These are phyloP conservation scores for Diaporthe helianthi DNA, from an alignment of 2,329 filamentous ascomycete genomes.

Conservation along the genomic window DNA sequence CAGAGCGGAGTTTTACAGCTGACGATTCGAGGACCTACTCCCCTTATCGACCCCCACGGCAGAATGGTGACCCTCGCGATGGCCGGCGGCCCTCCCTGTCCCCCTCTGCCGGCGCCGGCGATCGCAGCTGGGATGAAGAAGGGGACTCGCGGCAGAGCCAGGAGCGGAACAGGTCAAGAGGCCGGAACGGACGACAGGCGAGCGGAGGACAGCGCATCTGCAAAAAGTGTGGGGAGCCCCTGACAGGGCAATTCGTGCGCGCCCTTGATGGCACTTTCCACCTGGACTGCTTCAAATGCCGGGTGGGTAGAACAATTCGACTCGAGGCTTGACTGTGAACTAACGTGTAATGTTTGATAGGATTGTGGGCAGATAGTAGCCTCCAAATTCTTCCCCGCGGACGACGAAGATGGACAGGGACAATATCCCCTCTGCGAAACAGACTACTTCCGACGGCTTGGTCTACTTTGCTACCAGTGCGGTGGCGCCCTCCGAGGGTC, in stretches of 20 bases:
- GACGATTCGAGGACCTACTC: conserved; percentile 36
- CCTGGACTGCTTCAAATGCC: conserved; percentile 96
- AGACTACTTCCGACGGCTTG: conserved; percentile 93
- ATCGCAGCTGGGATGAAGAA: conserved; percentile 36
- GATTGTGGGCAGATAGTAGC: conserved; percentile 97
- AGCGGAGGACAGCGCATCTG: conserved; percentile 71
- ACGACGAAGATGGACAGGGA: conserved; percentile 81
- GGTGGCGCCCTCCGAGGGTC: conserved; percentile 92
- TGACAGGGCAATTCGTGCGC: conserved; percentile 95
- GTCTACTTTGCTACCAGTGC: conserved; percentile 89
- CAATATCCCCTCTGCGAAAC: conserved; percentile 98
- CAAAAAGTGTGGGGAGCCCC: conserved; percentile 85
- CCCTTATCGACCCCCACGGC: conserved; percentile 40
- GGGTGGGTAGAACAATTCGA: conserved; percentile 64
- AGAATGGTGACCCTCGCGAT: conserved; percentile 38
- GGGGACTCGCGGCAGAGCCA: conserved; percentile 55
- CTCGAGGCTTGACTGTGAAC: conserved; percentile 24
- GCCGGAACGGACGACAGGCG: conserved; percentile 59
- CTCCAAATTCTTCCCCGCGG: conserved; percentile 98
- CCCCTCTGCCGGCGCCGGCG: conserved; percentile 30
- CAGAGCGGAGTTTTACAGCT: conserved; percentile 36
- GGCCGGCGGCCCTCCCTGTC: conserved; percentile 34
- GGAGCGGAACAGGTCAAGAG: conserved; percentile 65
- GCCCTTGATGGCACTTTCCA: conserved; percentile 94
- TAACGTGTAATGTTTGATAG: conserved; percentile 54